Base-by-base conservation (phyloP, 805 yeast genomes). In the Starmerella vaccinii region DNA sequence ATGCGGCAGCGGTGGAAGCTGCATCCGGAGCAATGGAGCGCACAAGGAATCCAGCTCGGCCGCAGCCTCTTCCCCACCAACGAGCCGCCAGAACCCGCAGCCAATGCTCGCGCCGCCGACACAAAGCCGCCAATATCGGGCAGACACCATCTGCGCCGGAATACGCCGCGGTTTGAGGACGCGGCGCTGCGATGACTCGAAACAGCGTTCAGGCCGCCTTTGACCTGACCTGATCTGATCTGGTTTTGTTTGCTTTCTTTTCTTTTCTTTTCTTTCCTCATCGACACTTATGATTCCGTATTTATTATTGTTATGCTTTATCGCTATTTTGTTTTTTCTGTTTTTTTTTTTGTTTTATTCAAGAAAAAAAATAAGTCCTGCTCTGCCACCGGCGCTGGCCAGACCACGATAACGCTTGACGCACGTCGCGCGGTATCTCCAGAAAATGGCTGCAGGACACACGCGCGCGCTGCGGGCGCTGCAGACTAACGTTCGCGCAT, bases 1-100 rank as follows among this genome's bases (percentile, higher is more conserved):
- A 82, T 88, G 64, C 80, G 76, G 53, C 76, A 77, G 34, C 72
- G 71, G 44, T 82, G 89, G 88, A 62, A 71, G 18, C 73, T 21
- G 62, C 56, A 53, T 22, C 49, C 44, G 9, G 54, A 42, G 18
- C 47, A 51, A 9, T 61, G 63, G 65, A 46, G 63, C 3, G 59
- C 53, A 2, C 43, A 50, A 3, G 69, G 65, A 2, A 62, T 68
- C 21, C 51, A 49, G 38, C 49, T 62, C 19, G 71, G 69, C 2
- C 57, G 70, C 7, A 41, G 61, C 7, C 47, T 67, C 33, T 58
- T 57, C 37, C 58, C 57, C 1, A 4, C 18, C 2, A 24, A 26
- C 4, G 47, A 19, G 29, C 9, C 29, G 6, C 26, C 37, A 12
- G 24, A 18, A 18, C 30, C 43, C 8, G 2, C 12, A 5, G 42